Percentiles rank a stretch among this genome's conserved stretches.
These are phyloP conservation scores for Goffeauzyma gilvescens DNA, from an alignment of 768 basidiomycete species.

Conservation along the genomic window DNA sequence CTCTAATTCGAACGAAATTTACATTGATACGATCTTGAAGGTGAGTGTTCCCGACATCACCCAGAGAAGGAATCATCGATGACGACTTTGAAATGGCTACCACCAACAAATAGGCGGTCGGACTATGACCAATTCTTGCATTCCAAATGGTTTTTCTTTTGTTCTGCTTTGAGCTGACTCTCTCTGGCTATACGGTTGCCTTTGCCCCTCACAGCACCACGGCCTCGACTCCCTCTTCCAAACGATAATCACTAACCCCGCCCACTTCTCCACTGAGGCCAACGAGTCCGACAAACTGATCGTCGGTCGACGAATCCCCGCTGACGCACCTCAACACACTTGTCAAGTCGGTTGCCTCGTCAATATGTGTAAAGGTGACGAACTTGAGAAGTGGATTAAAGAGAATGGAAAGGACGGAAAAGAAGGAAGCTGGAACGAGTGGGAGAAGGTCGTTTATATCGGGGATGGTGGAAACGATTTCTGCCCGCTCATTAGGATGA, in stretches of 20 bases:
- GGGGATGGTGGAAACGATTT: conserved; percentile 94
- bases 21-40: conserved; percentile 74
- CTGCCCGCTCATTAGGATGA: conserved; percentile 67
- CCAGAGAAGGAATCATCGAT: too few species aligned
- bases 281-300: conserved; percentile 40
- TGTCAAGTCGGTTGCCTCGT: conserved; percentile 76
- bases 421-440: conserved; percentile 37
- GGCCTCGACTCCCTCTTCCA: conserved; percentile 52
- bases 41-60: conserved; percentile 33
- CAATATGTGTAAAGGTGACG: conserved; percentile 99
- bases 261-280: conserved; percentile 53
- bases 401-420: too few species aligned
- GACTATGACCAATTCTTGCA: neutral
- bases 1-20: conserved; percentile 83
- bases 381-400: conserved; percentile 62
- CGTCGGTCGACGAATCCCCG: conserved; percentile 56
- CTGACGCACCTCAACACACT: conserved; percentile 46
- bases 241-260: conserved; percentile 81
- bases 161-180: neutral
- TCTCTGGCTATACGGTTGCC: too few species aligned
- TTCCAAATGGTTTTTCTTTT: neutral
- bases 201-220: conserved; percentile 42
- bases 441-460: conserved; percentile 66
- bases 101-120: too few species aligned
- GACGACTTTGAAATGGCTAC: too few species aligned